Evolutionary conservation across 75 land plant species (phyloP).

Genomic region (Azolla pinnata): DNA sequence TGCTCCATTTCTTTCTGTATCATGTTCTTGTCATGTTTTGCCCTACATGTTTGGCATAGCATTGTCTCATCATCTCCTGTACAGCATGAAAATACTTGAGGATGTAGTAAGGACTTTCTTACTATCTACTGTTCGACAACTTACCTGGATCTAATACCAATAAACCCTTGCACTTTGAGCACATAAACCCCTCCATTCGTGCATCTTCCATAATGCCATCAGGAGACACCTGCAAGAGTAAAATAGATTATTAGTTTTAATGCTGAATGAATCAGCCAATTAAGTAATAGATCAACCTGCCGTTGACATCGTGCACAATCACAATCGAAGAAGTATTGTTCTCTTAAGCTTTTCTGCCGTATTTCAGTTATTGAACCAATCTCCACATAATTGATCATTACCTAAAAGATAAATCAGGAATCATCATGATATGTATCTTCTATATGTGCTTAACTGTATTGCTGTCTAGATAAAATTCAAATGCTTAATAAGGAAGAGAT

Average conservation of each 20-base stretch:
- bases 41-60: constrained; percentile 58
- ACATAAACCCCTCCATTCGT: background rate
- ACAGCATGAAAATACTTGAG: background rate
- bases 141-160: background rate
- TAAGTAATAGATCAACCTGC: background rate
- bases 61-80: constrained; percentile 35
- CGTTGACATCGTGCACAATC: constrained; percentile 53
- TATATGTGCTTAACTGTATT: too few species aligned
- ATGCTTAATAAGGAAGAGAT: too few species aligned
- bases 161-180: constrained; percentile 1
- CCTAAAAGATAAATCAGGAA: constrained; percentile 26
- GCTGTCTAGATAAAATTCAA: too few species aligned
- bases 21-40: constrained; percentile 15
- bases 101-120: background rate
- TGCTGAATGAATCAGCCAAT: too few species aligned
- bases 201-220: background rate
- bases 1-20: background rate
- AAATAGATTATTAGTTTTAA: too few species aligned
- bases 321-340: constrained; percentile 76
- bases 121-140: too few species aligned
- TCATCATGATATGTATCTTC: background rate
- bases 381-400: constrained; percentile 71
- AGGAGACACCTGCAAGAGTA: background rate
- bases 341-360: constrained; percentile 52
- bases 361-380: constrained; percentile 57